Evolutionary conservation across 257 asterid genomes (phyloP), one percentile per base, ranked within the genome.

Genomic region (Forsythia viridissima): DNA sequence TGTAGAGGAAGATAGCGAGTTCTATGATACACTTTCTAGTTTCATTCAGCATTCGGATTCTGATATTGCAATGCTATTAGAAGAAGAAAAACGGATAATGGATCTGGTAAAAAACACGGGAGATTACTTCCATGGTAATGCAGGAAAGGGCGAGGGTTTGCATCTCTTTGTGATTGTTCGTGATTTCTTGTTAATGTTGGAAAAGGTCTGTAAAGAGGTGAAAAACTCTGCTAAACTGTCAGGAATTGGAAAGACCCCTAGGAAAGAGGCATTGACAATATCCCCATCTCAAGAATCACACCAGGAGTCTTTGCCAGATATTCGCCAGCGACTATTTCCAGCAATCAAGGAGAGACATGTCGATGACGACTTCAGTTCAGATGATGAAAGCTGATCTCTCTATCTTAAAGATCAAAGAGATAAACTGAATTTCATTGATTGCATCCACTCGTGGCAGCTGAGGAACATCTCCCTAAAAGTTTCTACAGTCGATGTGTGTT

Each of bases 101-200:
- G 89, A 71, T 73, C 68, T 91, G 81, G 96, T 91, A 70, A 91
- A 83, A 89, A 88, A 89, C 84, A 92, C 96, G 0, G 97, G 96
- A 65, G 98, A 94, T 77, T 94, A 94, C 82, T 94, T 94, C 83
- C 92, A 94, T 13, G 98, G 97, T 36, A 87, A 85, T 77, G 82
- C 94, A 3, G 93, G 91, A 52, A 87, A 80, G 80, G 96, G 91
- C 4, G 98, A 94, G 80, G 93, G 91, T 12, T 75, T 81, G 34
- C 94, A 86, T 71, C 88, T 91, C 37, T 94, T 94, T 76, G 89
- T 80, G 10, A 80, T 94, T 15, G 94, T 92, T 18, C 93, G 97
- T 3, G 97, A 92, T 76, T 94, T 94, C 91, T 84, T 92, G 65
- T 4, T 80, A 55, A 94, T 94, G 92, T 70, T 94, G 81, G 98